phyloP scores from a whole-genome alignment of 2,329 filamentous ascomycete species.

The Rachicladosporium sp. region DNA sequence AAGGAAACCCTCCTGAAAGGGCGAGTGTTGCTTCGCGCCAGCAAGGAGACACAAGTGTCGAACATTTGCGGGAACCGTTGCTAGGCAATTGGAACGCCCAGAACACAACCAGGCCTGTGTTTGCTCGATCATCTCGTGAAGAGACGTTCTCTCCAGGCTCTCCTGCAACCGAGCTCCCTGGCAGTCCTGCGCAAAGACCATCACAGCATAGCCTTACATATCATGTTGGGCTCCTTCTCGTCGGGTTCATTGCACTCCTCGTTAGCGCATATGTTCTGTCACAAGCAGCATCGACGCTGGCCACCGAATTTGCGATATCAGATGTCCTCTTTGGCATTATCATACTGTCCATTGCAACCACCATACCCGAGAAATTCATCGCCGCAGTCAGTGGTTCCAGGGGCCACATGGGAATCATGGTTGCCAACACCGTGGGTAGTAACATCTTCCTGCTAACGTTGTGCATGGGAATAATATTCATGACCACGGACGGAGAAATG shows the following conservation, averaged over 20 bases:
- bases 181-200: too few species aligned
- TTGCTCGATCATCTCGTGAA: too few species aligned
- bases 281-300: constrained; percentile 31
- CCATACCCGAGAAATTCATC: constrained; percentile 42
- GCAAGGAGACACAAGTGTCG: too few species aligned
- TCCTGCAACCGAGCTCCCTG: too few species aligned
- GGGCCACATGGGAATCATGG: constrained; percentile 39
- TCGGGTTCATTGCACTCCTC: constrained; percentile 33
- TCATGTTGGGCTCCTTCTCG: constrained; percentile 31
- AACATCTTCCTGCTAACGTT: constrained; percentile 44
- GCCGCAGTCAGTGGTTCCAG: constrained; percentile 36
- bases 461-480: constrained; percentile 31
- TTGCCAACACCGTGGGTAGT: constrained; percentile 41
- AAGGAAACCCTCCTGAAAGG: constrained; percentile 10
- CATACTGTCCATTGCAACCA: constrained; percentile 40
- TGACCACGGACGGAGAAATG: constrained; percentile 7
- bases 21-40: constrained; percentile 8
- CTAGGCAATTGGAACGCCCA: too few species aligned
- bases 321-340: constrained; percentile 36
- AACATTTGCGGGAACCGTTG: too few species aligned
- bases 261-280: constrained; percentile 39
- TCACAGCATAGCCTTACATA: constrained; percentile 21
- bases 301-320: constrained; percentile 31
- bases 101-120: too few species aligned
- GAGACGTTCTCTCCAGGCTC: too few species aligned